Conservation (phyloP, 73 alveolate genomes). For the Durusdinium trenchii region DNA sequence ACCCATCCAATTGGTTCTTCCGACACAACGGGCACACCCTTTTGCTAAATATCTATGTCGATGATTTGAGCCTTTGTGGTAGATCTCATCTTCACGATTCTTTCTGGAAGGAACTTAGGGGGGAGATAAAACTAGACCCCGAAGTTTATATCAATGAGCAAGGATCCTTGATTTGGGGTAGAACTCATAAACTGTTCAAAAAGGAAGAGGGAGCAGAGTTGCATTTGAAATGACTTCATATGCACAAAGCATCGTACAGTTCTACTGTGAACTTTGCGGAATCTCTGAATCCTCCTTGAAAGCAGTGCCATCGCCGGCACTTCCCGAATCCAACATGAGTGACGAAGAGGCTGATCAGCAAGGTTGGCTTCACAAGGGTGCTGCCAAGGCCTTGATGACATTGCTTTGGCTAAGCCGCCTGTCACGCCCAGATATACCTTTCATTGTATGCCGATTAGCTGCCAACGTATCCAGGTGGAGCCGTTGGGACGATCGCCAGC, state of each 20-base stretch:
- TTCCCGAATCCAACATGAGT: not conserved
- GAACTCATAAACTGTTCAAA: not conserved
- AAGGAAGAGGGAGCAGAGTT: no score
- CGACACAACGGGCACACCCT: not conserved
- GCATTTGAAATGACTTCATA: not conserved
- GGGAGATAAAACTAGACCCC: not conserved
- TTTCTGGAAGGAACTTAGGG: not conserved
- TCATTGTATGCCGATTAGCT: not conserved
- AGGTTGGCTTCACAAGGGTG: no score
- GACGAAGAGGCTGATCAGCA: not conserved
- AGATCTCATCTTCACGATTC: not conserved
- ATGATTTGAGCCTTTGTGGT: not conserved
- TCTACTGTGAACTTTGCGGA: not conserved
- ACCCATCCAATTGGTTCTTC: not conserved
- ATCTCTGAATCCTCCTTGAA: slow-evolving; percentile 5
- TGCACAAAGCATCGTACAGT: not conserved
- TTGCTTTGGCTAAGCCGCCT: not conserved
- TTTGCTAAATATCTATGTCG: not conserved
- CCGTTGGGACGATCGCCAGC: not conserved
- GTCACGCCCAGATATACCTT: not conserved
- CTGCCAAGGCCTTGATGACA: not conserved
- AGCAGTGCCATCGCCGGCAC: not conserved
- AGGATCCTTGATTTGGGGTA: not conserved
- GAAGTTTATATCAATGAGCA: not conserved
- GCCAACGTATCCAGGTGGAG: not conserved